Conservation (phyloP, 371 early-diverging fungal genomes). For the Cokeromyces recurvatus region DNA sequence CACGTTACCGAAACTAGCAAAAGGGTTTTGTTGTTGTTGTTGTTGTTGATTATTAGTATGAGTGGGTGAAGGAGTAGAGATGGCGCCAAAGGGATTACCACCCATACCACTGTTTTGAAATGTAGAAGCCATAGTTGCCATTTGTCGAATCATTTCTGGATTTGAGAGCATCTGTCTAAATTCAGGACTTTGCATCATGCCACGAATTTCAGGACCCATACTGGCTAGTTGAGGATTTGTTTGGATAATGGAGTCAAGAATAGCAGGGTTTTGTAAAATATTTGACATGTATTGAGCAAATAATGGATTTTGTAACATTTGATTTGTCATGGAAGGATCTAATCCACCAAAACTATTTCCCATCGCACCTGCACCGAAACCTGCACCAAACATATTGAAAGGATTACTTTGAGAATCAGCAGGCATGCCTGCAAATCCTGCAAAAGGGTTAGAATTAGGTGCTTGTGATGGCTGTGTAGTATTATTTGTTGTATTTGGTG, state of each 20-base stretch:
- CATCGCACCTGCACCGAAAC: constrained; percentile 51
- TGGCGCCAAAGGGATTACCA: constrained; percentile 37
- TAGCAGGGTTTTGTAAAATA: constrained; percentile 76
- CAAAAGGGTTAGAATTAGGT: constrained; percentile 29
- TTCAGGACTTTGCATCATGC: constrained; percentile 73
- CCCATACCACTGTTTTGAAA: constrained; percentile 52
- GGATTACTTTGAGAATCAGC: constrained; percentile 45
- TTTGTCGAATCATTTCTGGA: constrained; percentile 75
- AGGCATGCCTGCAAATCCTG: constrained; percentile 36
- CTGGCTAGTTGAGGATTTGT: constrained; percentile 76
- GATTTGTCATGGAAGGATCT: constrained; percentile 66
- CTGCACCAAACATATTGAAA: constrained; percentile 49
- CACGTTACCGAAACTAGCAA: constrained; percentile 53
- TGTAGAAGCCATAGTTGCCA: constrained; percentile 71
- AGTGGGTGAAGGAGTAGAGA: not conserved
- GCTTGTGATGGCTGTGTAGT: constrained; percentile 18
- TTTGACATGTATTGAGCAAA: constrained; percentile 76
- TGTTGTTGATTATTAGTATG: constrained; percentile 11
- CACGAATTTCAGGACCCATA: constrained; percentile 85
- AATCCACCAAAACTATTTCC: constrained; percentile 59
- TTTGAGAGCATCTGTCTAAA: constrained; percentile 84
- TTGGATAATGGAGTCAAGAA: constrained; percentile 77
- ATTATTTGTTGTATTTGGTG: constrained; percentile 15
- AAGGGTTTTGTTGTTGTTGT: constrained; percentile 53
- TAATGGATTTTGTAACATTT: constrained; percentile 81